Evolutionary conservation across 306 rosid genomes (phyloP).

Genomic region (Cucumis melo): DNA sequence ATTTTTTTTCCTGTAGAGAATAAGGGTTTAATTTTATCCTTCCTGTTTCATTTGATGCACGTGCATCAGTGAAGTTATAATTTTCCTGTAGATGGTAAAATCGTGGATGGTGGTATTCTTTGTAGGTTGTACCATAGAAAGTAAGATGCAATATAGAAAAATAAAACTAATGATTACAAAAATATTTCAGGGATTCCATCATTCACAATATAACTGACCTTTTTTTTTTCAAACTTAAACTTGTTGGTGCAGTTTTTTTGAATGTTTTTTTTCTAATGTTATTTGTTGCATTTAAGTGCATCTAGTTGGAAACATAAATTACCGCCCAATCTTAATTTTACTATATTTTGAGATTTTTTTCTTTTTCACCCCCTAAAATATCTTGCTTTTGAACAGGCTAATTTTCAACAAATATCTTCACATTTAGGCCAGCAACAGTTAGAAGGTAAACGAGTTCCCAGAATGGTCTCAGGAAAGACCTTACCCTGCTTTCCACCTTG

Average conservation of each 20-base stretch:
- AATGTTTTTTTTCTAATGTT: background rate
- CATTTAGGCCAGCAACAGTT: conserved; percentile 91
- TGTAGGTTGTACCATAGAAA: background rate
- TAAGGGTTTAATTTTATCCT: background rate
- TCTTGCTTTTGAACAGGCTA: conserved; percentile 50
- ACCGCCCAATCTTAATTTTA: background rate
- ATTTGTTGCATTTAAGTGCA: background rate
- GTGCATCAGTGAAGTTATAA: background rate
- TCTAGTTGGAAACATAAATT: background rate
- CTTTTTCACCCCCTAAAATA: background rate
- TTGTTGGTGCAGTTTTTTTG: background rate
- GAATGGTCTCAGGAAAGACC: conserved; percentile 96
- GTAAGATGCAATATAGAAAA: background rate
- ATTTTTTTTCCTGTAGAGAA: background rate
- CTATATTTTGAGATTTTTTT: background rate
- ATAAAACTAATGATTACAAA: background rate
- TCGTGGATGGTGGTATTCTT: background rate
- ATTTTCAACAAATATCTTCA: conserved; percentile 91
- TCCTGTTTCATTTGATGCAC: background rate
- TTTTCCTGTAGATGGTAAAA: background rate
- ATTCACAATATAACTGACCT: background rate
- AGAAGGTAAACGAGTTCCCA: conserved; percentile 94
- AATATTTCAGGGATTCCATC: background rate
- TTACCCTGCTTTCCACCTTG: conserved; percentile 88
- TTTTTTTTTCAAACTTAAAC: background rate